Conservation (phyloP, 495 filamentous ascomycete species). For the Lophiotrema nucula region DNA sequence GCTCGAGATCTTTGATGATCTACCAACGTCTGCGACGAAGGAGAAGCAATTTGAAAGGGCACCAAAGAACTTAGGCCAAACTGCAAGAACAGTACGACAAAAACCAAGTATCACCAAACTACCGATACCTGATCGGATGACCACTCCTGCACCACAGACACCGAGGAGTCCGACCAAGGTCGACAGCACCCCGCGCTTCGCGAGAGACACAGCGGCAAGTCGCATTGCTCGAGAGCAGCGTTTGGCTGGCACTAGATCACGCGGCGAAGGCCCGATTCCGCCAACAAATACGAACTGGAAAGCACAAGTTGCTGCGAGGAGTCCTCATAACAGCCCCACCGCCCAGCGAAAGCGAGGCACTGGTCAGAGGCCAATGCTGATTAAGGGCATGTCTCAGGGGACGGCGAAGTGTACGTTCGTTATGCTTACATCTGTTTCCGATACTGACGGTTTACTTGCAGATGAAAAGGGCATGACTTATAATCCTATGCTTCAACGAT, state of each 20-base stretch:
- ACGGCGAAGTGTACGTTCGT: conserved; percentile 63
- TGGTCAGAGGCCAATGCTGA: conserved; percentile 65
- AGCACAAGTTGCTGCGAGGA: conserved; percentile 63
- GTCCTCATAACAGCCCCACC: conserved; percentile 56
- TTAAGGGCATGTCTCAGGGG: conserved; percentile 65
- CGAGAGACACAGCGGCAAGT: conserved; percentile 86
- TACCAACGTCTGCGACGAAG: conserved; percentile 79
- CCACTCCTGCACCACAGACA: conserved; percentile 56
- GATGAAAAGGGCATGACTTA: conserved; percentile 93
- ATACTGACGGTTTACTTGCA: conserved; percentile 37
- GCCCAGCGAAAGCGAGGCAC: conserved; percentile 50
- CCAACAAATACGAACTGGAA: conserved; percentile 77
- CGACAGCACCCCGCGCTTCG: conserved; percentile 73
- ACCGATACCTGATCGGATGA: conserved; percentile 29
- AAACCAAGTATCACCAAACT: conserved; percentile 32
- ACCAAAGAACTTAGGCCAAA: conserved; percentile 58
- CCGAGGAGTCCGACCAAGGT: conserved; percentile 50
- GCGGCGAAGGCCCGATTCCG: conserved; percentile 54
- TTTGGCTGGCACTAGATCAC: conserved; percentile 36
- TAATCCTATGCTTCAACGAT: conserved; percentile 77
- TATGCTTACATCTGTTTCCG: conserved; percentile 27
- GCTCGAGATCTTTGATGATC: conserved; percentile 88
- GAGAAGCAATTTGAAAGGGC: conserved; percentile 82
- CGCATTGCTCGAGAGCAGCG: conserved; percentile 87
- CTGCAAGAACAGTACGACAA: conserved; percentile 58